Conservation (phyloP, 2,329 filamentous ascomycete species). For the Tolypocladium nubicola region DNA sequence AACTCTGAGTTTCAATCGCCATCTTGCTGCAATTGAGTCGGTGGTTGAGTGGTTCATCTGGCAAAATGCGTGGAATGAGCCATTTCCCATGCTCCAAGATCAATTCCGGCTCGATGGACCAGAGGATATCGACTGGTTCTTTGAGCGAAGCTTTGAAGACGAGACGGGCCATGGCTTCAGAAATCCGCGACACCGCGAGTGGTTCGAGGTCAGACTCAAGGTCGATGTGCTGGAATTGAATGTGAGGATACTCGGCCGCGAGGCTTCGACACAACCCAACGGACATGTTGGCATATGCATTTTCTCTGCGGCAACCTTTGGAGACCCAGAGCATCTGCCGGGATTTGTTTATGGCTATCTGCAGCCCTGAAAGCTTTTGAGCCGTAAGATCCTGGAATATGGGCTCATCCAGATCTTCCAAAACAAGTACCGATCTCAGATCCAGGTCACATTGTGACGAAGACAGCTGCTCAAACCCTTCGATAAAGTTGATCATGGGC, state of each 20-base stretch:
- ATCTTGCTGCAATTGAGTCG: slow-evolving; percentile 1
- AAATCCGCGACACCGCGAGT: background rate
- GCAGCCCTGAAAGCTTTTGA: slow-evolving; percentile 9
- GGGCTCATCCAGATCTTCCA: slow-evolving; percentile 8
- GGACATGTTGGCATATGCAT: slow-evolving; percentile 10
- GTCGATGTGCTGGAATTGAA: slow-evolving; percentile 2
- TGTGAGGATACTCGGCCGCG: background rate
- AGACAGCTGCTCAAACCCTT: slow-evolving; percentile 4
- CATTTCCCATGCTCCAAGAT: background rate
- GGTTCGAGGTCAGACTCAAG: background rate
- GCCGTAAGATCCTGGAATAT: slow-evolving; percentile 22
- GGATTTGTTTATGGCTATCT: slow-evolving; percentile 7
- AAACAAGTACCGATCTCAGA: background rate
- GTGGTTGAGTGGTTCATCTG: background rate
- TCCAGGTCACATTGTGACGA: background rate
- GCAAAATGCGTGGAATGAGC: background rate
- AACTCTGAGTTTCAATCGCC: background rate
- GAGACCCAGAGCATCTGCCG: slow-evolving; percentile 13
- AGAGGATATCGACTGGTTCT: background rate
- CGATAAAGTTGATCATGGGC: background rate
- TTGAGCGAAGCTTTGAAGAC: background rate
- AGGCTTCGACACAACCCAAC: slow-evolving; percentile 4
- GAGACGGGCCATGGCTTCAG: background rate
- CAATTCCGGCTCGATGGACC: background rate
- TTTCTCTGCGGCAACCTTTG: slow-evolving; percentile 7